Evolutionary conservation across 1,139 yeast species (phyloP).

Genomic region (Saccharomyces hybrid): DNA sequence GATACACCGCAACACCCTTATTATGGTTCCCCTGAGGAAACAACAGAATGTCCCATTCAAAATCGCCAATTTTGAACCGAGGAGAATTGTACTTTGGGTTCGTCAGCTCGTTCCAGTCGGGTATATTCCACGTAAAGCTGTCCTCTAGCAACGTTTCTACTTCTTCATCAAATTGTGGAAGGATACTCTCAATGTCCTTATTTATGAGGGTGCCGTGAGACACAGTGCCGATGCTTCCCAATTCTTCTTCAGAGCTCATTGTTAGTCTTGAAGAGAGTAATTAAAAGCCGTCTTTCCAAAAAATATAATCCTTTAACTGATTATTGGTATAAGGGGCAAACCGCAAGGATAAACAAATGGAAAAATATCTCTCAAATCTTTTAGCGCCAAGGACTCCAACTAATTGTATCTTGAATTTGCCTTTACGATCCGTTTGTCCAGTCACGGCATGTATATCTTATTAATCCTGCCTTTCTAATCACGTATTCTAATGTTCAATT

Average conservation of each 20-base stretch:
- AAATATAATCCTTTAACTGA: background rate
- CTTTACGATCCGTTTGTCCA: background rate
- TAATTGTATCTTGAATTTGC: background rate
- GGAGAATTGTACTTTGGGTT: slow-evolving; percentile 44
- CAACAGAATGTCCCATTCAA: slow-evolving; percentile 64
- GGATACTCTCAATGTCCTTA: slow-evolving; percentile 25
- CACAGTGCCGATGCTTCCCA: slow-evolving; percentile 4
- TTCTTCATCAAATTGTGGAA: slow-evolving; percentile 34
- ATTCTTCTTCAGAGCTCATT: slow-evolving; percentile 3
- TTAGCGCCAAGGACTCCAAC: background rate
- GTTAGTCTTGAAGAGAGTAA: background rate
- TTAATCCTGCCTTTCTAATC: background rate
- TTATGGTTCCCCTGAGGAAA: slow-evolving; percentile 69
- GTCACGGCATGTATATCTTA: background rate
- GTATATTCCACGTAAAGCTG: slow-evolving; percentile 64
- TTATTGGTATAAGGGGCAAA: background rate
- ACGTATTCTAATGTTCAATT: background rate
- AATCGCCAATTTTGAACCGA: slow-evolving; percentile 56
- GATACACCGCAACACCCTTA: slow-evolving; percentile 49
- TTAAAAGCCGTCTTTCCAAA: background rate
- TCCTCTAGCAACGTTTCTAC: slow-evolving; percentile 29
- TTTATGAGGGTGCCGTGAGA: background rate
- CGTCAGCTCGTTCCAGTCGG: slow-evolving; percentile 51
- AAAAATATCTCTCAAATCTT: background rate
- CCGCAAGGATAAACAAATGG: background rate